Evolutionary conservation across 2,329 filamentous ascomycete genomes (phyloP), one percentile per base, ranked within the genome.

Genomic region (Talaromyces sp.): DNA sequence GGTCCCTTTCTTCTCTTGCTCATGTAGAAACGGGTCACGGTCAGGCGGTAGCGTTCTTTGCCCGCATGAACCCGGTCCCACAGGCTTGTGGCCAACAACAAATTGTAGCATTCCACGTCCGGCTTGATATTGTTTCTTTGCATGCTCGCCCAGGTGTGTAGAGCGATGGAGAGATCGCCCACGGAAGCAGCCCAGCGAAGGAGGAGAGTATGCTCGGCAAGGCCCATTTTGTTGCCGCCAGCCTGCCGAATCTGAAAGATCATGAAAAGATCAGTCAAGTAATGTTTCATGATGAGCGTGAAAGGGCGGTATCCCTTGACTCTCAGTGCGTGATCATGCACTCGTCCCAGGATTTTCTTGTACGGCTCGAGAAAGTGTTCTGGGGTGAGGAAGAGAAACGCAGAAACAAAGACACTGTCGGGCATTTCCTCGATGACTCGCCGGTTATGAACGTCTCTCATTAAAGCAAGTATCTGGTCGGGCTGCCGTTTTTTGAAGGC

Each of bases 371-470:
- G 66, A 63, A 84, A 81, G 65, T 82, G 73, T 28, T 73, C 68
- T 0, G 89, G 88, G 61, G 90, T 86, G 8, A 92, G 73, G 5
- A 81, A 79, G 36, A 82, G 81, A 33, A 93, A 72, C 9, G 89
- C 82, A 65, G 89, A 86, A 1, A 86, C 85, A 68, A 92, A 87
- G 0, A 82, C 82, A 1, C 81, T 77, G 1, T 79, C 72, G 0
- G 87, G 80, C 27, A 92, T 70, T 5, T 66, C 68, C 59, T 70
- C 67, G 56, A 76, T 65, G 23, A 73, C 56, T 10, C 65, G 58
- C 18, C 65, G 65, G 64, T 71, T 75, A 51, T 67, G 67, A 57
- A 71, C 70, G 53, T 76, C 67, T 10, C 67, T 65, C 62, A 80
- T 63, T 6, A 71, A 72, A 47, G 72, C 63, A 65, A 79, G 72